Conservation (phyloP, 1,284 basidiomycete genomes). For the Xerocomus nothofagi region DNA sequence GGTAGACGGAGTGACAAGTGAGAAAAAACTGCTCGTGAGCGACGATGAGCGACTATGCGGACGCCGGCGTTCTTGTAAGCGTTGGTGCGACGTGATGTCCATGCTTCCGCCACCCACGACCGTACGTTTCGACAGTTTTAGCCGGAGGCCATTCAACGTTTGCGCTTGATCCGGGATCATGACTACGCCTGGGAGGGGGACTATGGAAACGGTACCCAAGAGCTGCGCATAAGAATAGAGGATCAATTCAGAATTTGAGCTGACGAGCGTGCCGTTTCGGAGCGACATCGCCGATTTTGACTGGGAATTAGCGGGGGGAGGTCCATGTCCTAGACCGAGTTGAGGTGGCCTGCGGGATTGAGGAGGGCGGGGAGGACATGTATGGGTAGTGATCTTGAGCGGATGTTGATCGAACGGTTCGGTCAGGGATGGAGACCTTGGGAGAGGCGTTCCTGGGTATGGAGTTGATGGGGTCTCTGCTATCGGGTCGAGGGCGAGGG, state of each 20-base stretch:
- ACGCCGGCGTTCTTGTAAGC: slow-evolving; percentile 36
- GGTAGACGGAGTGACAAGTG: slow-evolving; percentile 46
- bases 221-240: slow-evolving; percentile 87
- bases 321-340: slow-evolving; percentile 49
- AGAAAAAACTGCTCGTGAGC: slow-evolving; percentile 56
- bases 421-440: slow-evolving; percentile 27
- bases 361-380: slow-evolving; percentile 20
- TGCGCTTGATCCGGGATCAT: slow-evolving; percentile 42
- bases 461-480: slow-evolving; percentile 50
- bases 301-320: slow-evolving; percentile 26
- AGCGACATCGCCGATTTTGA: slow-evolving; percentile 19
- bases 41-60: slow-evolving; percentile 52
- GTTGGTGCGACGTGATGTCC: slow-evolving; percentile 56
- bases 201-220: slow-evolving; percentile 59
- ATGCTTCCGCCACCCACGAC: slow-evolving; percentile 73
- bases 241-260: slow-evolving; percentile 64
- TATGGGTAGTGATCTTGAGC: slow-evolving; percentile 18
- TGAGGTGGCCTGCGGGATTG: slow-evolving; percentile 37
- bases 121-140: slow-evolving; percentile 48
- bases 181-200: slow-evolving; percentile 34
- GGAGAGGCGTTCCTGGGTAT: slow-evolving; percentile 41
- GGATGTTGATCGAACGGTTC: slow-evolving; percentile 17
- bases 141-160: slow-evolving; percentile 47
- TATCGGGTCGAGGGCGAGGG: slow-evolving; percentile 68
- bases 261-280: slow-evolving; percentile 43